A percentile compares a stretch with the other conserved stretches of the same genome.
Evolutionary conservation across 2,329 filamentous ascomycete species (phyloP).

Genomic region (Claviceps sp.): DNA sequence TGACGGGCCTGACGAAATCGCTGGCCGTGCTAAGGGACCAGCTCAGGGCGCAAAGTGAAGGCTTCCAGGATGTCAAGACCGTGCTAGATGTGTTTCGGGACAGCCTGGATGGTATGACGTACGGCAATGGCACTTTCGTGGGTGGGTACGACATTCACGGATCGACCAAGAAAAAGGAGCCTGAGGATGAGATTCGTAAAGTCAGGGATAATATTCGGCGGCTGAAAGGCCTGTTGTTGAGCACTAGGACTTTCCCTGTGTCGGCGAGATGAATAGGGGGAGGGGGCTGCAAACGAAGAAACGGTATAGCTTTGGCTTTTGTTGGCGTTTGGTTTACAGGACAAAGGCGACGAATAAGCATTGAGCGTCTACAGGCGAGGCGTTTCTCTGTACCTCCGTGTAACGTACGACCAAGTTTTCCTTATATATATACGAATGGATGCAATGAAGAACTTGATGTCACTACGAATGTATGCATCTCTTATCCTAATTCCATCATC

Average conservation of each 20-base stretch:
- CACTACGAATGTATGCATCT: no score
- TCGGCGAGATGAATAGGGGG: conserved; percentile 17
- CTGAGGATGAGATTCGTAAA: conserved; percentile 58
- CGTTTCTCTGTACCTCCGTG: no score
- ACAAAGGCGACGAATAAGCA: no score
- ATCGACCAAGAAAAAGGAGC: conserved; percentile 33
- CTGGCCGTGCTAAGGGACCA: conserved; percentile 30
- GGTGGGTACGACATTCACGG: conserved; percentile 29
- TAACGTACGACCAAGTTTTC: no score
- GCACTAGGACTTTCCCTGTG: conserved; percentile 58
- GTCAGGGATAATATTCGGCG: conserved; percentile 64
- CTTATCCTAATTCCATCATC: no score
- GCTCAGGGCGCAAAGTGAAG: conserved; percentile 30
- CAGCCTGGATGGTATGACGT: conserved; percentile 50
- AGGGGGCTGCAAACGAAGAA: background rate
- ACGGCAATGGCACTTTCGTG: conserved; percentile 23
- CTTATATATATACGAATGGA: no score
- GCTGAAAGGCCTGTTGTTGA: conserved; percentile 67
- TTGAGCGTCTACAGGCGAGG: no score
- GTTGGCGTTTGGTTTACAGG: no score
- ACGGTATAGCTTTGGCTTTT: no score
- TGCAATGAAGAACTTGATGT: no score
- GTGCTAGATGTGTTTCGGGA: conserved; percentile 46
- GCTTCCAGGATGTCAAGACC: conserved; percentile 37
- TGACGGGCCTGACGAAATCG: conserved; percentile 29